Base-by-base conservation (phyloP, 2,329 filamentous ascomycete species). In the Fusarium keratoplasticum region DNA sequence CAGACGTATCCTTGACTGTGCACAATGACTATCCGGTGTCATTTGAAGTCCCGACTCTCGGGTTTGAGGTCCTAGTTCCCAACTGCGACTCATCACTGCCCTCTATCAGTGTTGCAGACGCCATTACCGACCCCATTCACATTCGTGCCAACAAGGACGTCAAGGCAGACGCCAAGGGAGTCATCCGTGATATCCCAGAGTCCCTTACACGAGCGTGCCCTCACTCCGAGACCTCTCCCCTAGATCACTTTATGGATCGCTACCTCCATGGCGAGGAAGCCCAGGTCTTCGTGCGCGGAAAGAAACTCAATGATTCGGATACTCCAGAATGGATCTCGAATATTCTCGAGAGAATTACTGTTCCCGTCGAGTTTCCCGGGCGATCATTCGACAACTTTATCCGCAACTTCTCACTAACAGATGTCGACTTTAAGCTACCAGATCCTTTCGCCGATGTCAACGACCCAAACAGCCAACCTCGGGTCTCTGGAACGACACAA, bases 381-480 rank as follows among this genome's bases (percentile, higher is more conserved):
- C 90, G 92, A 67, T 92, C 92, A 0, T 92, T 98, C 77, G 95
- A 95, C 74, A 91, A 93, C 73, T 85, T 98, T 18, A 93, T 99
- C 80, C 93, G 92, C 76, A 96, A 96, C 76, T 98, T 98, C 80
- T 93, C 95, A 25, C 85, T 98, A 74, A 90, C 91, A 2, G 90
- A 98, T 79, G 94, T 97, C 44, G 91, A 97, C 77, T 98, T 99
- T 81, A 90, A 90, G 58, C 85, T 99, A 54, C 96, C 96, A 0
- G 91, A 95, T 77, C 93, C 94, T 1, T 89, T 92, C 77, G 94
- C 95, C 3, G 91, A 95, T 20, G 94, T 94, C 0, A 90, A 89
- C 66, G 90, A 92, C 13, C 93, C 94, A 0, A 90, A 92, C 60
- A 87, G 93, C 5, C 90, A 93, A 64, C 95, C 95, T 11, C 91